Evolutionary conservation across 225 moss, liverwort and hornwort species (phyloP).

Genomic region (Pseudisothecium myosuroides): DNA sequence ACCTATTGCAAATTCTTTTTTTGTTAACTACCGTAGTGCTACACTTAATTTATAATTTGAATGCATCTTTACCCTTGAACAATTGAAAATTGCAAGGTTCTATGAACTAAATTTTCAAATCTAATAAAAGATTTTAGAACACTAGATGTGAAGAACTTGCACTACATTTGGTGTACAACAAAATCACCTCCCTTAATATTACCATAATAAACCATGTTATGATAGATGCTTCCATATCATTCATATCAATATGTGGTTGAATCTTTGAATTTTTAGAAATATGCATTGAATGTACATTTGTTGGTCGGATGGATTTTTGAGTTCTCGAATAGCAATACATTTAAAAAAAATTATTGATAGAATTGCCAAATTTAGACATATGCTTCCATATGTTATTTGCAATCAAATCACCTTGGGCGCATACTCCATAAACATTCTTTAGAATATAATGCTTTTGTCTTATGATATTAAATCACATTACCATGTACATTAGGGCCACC

Average conservation of each 20-base stretch:
- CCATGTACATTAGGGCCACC: not conserved
- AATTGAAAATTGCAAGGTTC: not conserved
- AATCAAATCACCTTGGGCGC: not conserved
- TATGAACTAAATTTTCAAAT: not conserved
- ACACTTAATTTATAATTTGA: not conserved
- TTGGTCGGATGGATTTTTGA: not conserved
- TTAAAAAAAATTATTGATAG: not conserved
- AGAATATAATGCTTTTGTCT: too few relatives aligned
- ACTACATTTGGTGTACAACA: not conserved
- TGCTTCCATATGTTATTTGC: not conserved
- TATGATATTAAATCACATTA: not conserved
- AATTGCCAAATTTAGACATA: not conserved
- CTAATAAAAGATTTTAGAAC: not conserved
- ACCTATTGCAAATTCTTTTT: not conserved
- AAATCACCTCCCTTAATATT: not conserved
- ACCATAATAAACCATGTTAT: not conserved
- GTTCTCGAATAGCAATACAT: not conserved
- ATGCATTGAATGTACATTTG: not conserved
- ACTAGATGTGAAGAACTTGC: not conserved
- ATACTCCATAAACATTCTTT: too few relatives aligned
- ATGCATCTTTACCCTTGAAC: rapidly evolving
- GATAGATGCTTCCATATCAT: not conserved
- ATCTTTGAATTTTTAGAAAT: not conserved
- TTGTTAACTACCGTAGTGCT: not conserved
- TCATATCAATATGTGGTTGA: not conserved